Conservation (phyloP, 371 early-diverging fungal genomes). For the Mucor racemosus region DNA sequence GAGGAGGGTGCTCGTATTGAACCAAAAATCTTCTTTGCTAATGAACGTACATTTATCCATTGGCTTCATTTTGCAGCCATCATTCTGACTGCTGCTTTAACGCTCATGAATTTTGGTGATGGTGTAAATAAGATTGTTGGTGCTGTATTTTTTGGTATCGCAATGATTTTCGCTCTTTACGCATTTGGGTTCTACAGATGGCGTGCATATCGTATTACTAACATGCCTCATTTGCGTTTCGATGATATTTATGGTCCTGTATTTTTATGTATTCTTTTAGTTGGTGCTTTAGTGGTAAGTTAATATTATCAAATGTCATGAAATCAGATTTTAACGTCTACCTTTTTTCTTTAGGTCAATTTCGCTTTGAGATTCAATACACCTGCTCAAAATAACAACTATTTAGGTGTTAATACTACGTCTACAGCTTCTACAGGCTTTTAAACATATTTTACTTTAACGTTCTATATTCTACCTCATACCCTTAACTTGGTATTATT, state of each 20-base stretch:
- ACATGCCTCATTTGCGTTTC: conserved; percentile 58
- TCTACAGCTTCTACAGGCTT: not conserved
- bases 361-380: conserved; percentile 27
- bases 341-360: conserved; percentile 27
- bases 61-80: conserved; percentile 74
- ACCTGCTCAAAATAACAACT: conserved; percentile 10
- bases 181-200: conserved; percentile 87
- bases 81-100: conserved; percentile 67
- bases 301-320: conserved; percentile 36
- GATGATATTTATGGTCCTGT: conserved; percentile 76
- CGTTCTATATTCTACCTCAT: not conserved
- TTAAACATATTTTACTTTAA: too few species aligned
- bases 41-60: conserved; percentile 95
- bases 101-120: conserved; percentile 80
- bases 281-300: conserved; percentile 81
- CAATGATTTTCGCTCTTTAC: conserved; percentile 77
- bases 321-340: not conserved
- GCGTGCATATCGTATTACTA: conserved; percentile 68
- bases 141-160: conserved; percentile 73
- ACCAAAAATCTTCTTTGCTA: conserved; percentile 97
- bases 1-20: conserved; percentile 50
- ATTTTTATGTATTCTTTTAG: conserved; percentile 78
- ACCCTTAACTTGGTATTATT: conserved; percentile 2
- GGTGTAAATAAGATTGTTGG: conserved; percentile 61
- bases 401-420: conserved; percentile 24